These are phyloP conservation scores for Rhizoclosmatium sp. DNA, from an alignment of 192 early-diverging fungal genomes.

Conservation along the genomic window DNA sequence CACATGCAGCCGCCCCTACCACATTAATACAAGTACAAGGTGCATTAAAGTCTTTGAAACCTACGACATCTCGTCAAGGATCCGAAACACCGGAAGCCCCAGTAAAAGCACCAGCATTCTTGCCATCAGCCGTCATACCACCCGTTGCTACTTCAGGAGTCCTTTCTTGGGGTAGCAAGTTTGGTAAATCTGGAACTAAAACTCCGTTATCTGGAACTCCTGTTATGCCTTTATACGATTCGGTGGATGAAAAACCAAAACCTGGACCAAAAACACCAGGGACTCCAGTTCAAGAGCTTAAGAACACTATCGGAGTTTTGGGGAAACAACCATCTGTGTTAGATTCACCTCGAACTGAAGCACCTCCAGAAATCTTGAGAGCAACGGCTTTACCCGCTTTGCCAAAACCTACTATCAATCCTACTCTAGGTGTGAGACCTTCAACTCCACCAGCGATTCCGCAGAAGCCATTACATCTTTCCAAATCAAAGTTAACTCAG, in stretches of 20 bases:
- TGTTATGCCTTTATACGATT: neutral
- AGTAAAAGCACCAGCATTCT: too few relatives aligned
- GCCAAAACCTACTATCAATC: neutral
- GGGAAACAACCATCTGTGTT: neutral
- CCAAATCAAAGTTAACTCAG: neutral
- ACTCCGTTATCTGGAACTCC: neutral
- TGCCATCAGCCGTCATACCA: neutral
- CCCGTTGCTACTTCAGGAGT: neutral
- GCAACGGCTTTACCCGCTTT: neutral
- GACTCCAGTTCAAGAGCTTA: neutral
- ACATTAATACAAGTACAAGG: too few relatives aligned
- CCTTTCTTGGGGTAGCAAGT: neutral
- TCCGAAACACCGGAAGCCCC: too few relatives aligned
- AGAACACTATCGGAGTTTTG: neutral
- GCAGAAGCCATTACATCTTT: constrained; percentile 11
- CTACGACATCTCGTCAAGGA: too few relatives aligned
- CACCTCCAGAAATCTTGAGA: neutral
- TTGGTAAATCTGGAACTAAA: neutral
- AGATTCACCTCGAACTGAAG: neutral
- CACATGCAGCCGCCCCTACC: too few relatives aligned
- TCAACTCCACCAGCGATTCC: constrained; percentile 22
- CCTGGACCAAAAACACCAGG: neutral
- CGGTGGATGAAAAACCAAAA: neutral
- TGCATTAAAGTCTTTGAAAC: too few relatives aligned
- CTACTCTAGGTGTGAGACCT: neutral